Evolutionary conservation across 2,329 filamentous ascomycete species (phyloP).

Genomic region (Gaeumannomyces sp.): DNA sequence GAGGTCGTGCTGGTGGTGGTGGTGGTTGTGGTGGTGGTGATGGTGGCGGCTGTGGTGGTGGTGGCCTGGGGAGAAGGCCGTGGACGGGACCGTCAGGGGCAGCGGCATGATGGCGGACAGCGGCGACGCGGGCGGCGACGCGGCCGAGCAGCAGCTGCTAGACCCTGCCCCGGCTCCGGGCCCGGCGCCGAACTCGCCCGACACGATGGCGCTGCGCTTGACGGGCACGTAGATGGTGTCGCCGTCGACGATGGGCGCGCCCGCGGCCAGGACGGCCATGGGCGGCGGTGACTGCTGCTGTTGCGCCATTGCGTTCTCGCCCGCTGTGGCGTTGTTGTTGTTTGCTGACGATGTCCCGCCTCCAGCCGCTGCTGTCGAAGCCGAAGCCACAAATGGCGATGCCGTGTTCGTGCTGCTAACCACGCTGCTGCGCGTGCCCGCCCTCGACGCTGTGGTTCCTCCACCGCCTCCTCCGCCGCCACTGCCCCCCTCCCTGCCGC

Average conservation of each 20-base stretch:
- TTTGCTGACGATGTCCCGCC: no score
- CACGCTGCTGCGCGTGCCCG: conserved; percentile 3
- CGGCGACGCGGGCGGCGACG: conserved; percentile 1
- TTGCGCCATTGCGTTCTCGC: background rate
- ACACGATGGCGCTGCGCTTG: conserved; percentile 9
- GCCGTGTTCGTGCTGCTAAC: background rate
- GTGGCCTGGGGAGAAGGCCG: background rate
- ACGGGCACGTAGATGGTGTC: conserved; percentile 11
- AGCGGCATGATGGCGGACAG: background rate
- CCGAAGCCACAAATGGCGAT: background rate
- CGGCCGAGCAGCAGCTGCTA: background rate
- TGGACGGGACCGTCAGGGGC: background rate
- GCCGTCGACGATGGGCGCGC: conserved; percentile 8
- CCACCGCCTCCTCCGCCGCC: background rate
- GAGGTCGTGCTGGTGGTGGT: background rate
- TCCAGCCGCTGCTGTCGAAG: background rate
- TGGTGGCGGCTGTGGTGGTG: background rate
- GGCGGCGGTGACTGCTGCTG: background rate
- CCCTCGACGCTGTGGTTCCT: background rate
- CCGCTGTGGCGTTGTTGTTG: background rate
- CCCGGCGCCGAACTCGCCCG: conserved; percentile 1
- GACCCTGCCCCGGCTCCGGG: background rate
- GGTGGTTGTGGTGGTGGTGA: background rate
- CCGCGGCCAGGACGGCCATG: background rate
- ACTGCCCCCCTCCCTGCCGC: background rate